Percentiles rank a stretch among this genome's conserved stretches.
These are phyloP conservation scores for Vickermania spadyakhi DNA, from an alignment of 208 protist species.

Conservation along the genomic window DNA sequence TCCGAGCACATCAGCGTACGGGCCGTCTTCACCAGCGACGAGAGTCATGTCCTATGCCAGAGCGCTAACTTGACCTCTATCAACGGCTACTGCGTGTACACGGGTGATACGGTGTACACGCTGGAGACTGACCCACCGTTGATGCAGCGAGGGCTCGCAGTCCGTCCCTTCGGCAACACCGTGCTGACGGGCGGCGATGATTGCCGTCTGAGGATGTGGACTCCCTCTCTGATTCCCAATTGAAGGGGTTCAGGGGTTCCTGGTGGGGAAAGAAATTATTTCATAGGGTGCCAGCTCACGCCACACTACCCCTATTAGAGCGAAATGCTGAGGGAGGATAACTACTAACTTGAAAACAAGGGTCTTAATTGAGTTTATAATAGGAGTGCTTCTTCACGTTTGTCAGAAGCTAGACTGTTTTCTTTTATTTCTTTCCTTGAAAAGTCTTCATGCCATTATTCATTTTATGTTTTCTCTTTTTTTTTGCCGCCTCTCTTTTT, in stretches of 20 bases:
- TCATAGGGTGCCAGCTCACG: too few relatives aligned
- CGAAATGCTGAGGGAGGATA: too few relatives aligned
- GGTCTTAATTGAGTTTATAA: too few relatives aligned
- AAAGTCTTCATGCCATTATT: too few relatives aligned
- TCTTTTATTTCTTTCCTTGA: too few relatives aligned
- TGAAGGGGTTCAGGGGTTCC: slow-evolving; percentile 12
- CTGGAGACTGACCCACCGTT: slow-evolving; percentile 46
- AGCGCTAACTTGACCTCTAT: slow-evolving; percentile 48
- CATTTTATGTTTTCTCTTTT: too few relatives aligned
- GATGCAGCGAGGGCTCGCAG: slow-evolving; percentile 48
- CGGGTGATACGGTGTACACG: slow-evolving; percentile 38
- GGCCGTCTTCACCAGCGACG: slow-evolving; percentile 57
- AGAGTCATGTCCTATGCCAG: slow-evolving; percentile 64
- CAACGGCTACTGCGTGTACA: slow-evolving; percentile 64
- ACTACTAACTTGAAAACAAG: too few relatives aligned
- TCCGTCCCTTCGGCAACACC: slow-evolving; percentile 37
- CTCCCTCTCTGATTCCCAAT: slow-evolving; percentile 44
- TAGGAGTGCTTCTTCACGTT: too few relatives aligned
- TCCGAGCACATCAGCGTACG: slow-evolving; percentile 67
- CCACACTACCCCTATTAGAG: too few relatives aligned
- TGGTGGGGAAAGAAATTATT: too few relatives aligned
- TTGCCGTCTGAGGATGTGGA: slow-evolving; percentile 72
- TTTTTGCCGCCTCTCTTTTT: too few relatives aligned
- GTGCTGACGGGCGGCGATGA: slow-evolving; percentile 78
- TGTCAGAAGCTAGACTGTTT: too few relatives aligned